Base-by-base conservation (phyloP, 2,329 filamentous ascomycete species). In the Alternaria ethzedia region DNA sequence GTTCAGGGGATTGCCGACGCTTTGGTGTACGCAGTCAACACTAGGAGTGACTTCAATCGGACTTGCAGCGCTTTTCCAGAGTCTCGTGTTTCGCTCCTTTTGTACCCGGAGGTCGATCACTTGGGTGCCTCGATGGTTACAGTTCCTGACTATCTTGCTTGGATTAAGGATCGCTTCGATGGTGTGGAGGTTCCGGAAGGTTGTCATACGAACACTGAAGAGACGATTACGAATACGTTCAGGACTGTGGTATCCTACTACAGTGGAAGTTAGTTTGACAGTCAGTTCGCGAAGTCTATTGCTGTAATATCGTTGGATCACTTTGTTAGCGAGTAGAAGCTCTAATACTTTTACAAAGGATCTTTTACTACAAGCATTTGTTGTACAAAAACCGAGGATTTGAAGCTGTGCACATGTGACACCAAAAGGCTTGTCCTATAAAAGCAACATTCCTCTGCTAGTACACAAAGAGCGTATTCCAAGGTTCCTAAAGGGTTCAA, bases 291-390 rank as follows among this genome's bases (percentile, higher is more conserved):
- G n/a, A 4, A n/a, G 13, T 36, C 15, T 36, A 3, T n/a, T 3
- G 4, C 32, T 15, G 0, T n/a, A 9, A 5, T 2, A 0, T 13
- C 15, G 32, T n/a, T 36, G 32, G 0, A 36, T 36, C 1, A 15
- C 6, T 36, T 10, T 9, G 0, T n/a, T 5, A 10, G 32, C 4
- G 15, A 36, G 4, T 36, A n/a, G 7, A n/a, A n/a, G 7, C 32
- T 5, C 15, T 10, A 36, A 4, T 36, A 36, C 32, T 5, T 36
- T 1, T 10, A 5, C 32, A 36, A 10, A 3, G 0, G 3, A 9
- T n/a, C 4, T 9, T 5, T 0, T 36, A 36, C 7, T 36, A 36
- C 32, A 36, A 5, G 3, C 2, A 2, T 9, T 36, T n/a, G 8
- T 36, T 9, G 2, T 36, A 7, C 32, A 36, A 36, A 2, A 36